Conservation (phyloP, 495 filamentous ascomycete genomes). For the Cairneyella variabilis region DNA sequence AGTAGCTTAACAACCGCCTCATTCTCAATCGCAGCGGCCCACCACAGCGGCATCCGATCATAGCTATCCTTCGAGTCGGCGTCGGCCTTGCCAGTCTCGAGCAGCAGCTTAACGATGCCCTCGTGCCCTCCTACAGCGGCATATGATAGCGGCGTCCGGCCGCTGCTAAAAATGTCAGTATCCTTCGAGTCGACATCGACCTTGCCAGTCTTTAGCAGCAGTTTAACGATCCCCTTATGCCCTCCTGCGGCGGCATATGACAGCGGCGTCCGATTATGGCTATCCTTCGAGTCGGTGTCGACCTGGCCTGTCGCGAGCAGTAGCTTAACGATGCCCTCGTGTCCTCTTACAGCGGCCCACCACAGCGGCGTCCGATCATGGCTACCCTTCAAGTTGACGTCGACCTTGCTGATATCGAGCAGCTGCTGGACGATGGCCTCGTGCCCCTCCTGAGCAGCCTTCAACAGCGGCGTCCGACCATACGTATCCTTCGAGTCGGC, state of each 20-base stretch:
- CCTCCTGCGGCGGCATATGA: neutral
- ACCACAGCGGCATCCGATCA: too few species aligned
- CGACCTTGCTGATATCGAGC: slow-evolving; percentile 18
- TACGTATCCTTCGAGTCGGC: neutral
- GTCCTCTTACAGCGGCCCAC: neutral
- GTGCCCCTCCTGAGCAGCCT: slow-evolving; percentile 26
- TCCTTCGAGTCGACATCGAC: neutral
- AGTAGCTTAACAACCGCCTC: too few species aligned
- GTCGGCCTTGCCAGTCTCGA: slow-evolving; percentile 24
- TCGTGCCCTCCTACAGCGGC: slow-evolving; percentile 27
- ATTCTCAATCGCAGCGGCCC: neutral
- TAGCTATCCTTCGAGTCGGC: too few species aligned
- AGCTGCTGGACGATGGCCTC: slow-evolving; percentile 26
- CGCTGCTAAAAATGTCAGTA: too few species aligned
- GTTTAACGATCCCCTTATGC: neutral
- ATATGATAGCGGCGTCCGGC: slow-evolving; percentile 27
- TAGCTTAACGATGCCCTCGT: slow-evolving; percentile 8
- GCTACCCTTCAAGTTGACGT: neutral
- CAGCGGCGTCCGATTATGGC: neutral
- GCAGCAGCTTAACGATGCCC: slow-evolving; percentile 25
- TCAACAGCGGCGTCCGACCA: slow-evolving; percentile 24
- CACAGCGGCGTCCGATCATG: neutral
- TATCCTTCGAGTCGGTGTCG: slow-evolving; percentile 5
- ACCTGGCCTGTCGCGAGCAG: slow-evolving; percentile 6
- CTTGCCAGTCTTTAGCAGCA: slow-evolving; percentile 1